phyloP scores from a whole-genome alignment of 2,329 filamentous ascomycete species.

The Tothia fuscella region DNA sequence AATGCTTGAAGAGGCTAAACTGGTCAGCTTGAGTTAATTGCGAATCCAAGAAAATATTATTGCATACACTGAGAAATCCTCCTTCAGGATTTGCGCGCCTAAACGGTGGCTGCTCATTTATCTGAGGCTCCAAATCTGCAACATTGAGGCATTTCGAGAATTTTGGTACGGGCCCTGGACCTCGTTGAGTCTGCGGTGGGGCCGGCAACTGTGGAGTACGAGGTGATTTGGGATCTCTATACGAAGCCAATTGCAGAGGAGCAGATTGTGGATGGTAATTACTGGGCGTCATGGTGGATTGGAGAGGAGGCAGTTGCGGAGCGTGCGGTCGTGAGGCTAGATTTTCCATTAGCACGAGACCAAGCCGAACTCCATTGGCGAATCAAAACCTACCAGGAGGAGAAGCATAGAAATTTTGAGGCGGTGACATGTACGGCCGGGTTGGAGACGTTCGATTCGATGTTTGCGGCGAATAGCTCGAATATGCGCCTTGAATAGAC shows the following conservation, averaged over 20 bases:
- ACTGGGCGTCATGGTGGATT: slow-evolving; percentile 55
- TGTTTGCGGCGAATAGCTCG: slow-evolving; percentile 29
- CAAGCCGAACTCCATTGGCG: slow-evolving; percentile 8
- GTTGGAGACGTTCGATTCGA: slow-evolving; percentile 69
- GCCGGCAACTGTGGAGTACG: slow-evolving; percentile 38
- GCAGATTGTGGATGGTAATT: slow-evolving; percentile 62
- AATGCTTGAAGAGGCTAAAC: slow-evolving; percentile 93
- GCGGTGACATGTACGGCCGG: slow-evolving; percentile 47
- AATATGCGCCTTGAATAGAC: slow-evolving; percentile 25
- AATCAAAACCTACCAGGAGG: slow-evolving; percentile 22
- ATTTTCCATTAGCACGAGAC: slow-evolving; percentile 1
- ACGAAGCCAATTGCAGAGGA: slow-evolving; percentile 58
- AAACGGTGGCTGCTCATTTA: slow-evolving; percentile 81
- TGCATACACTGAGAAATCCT: slow-evolving; percentile 95
- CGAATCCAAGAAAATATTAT: too few relatives aligned
- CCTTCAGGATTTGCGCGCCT: slow-evolving; percentile 91
- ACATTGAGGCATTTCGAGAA: slow-evolving; percentile 67
- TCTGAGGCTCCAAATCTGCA: slow-evolving; percentile 66
- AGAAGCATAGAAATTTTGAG: slow-evolving; percentile 47
- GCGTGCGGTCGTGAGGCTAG: slow-evolving; percentile 37
- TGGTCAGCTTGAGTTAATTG: slow-evolving; percentile 38
- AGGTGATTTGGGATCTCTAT: slow-evolving; percentile 40
- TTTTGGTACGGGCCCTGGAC: slow-evolving; percentile 75
- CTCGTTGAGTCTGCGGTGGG: slow-evolving; percentile 35
- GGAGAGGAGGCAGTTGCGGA: slow-evolving; percentile 65